Conservation (phyloP, 2,329 filamentous ascomycete species). For the Aspergillus oerlinghausenensis region DNA sequence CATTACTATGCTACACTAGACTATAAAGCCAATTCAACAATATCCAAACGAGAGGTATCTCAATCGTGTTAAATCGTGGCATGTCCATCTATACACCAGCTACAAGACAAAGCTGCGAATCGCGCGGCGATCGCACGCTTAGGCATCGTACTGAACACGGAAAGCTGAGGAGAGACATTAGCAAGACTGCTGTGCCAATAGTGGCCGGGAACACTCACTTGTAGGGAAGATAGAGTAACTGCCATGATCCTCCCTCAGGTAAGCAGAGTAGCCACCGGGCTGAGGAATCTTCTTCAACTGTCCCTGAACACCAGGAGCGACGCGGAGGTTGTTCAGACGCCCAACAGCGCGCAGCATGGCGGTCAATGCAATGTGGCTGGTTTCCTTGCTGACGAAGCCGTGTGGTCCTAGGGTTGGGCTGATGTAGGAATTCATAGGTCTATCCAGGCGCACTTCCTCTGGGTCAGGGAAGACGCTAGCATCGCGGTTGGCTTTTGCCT, state of each 20-base stretch:
- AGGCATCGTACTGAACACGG: conserved; percentile 43
- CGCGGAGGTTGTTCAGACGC: conserved; percentile 55
- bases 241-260: conserved; percentile 64
- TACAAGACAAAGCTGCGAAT: neutral
- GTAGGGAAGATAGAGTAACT: conserved; percentile 50
- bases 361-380: conserved; percentile 58
- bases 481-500: conserved; percentile 52
- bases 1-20: neutral
- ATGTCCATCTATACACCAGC: neutral
- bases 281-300: conserved; percentile 61
- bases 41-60: neutral
- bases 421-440: conserved; percentile 61
- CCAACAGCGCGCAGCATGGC: conserved; percentile 66
- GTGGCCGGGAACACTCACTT: conserved; percentile 25
- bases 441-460: conserved; percentile 56
- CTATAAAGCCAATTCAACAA: neutral
- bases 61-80: neutral
- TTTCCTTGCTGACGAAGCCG: conserved; percentile 57
- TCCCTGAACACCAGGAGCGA: conserved; percentile 61
- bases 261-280: conserved; percentile 54
- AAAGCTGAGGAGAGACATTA: conserved; percentile 30
- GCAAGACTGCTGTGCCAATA: conserved; percentile 2
- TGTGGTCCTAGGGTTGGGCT: conserved; percentile 61
- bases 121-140: conserved; percentile 20
- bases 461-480: conserved; percentile 58